Evolutionary conservation across 139 green algal species (phyloP).

Genomic region (Gonium pectorale): DNA sequence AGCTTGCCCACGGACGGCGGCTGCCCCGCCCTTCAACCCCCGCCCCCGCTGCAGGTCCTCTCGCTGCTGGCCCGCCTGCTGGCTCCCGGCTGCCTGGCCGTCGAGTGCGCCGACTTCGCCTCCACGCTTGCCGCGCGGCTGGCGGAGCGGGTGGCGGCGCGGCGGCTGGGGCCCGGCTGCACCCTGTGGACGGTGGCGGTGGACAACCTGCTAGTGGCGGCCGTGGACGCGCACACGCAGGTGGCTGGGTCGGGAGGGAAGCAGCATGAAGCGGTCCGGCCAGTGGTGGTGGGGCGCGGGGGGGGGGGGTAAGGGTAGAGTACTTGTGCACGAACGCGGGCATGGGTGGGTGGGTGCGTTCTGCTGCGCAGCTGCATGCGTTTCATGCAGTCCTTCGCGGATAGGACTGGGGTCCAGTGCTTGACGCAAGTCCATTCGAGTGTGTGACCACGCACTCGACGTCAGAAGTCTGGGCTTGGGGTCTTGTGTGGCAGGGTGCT

Average conservation of each 20-base stretch:
- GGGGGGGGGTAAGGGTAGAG: neutral
- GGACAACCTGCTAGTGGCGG: slow-evolving; percentile 69
- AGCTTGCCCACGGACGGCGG: neutral
- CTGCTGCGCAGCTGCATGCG: no score
- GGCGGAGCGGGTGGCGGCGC: slow-evolving; percentile 51
- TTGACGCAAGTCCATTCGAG: no score
- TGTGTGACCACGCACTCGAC: no score
- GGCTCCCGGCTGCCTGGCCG: slow-evolving; percentile 17
- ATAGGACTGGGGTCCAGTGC: no score
- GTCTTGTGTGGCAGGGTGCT: no score
- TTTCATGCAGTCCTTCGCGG: no score
- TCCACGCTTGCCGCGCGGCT: slow-evolving; percentile 42
- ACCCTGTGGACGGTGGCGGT: slow-evolving; percentile 71
- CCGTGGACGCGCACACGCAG: slow-evolving; percentile 74
- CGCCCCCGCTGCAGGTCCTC: slow-evolving; percentile 2
- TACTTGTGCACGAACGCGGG: no score
- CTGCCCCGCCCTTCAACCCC: neutral
- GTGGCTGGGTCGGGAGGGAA: slow-evolving; percentile 42
- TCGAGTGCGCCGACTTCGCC: slow-evolving; percentile 49
- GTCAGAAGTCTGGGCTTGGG: no score
- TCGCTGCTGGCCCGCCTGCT: slow-evolving; percentile 29
- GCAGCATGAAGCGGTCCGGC: no score
- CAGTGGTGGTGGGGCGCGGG: neutral
- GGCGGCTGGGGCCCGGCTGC: slow-evolving; percentile 40
- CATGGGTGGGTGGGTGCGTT: no score